Evolutionary conservation across 176 grass and related monocot genomes (phyloP).

Genomic region (Oryza meyeriana): DNA sequence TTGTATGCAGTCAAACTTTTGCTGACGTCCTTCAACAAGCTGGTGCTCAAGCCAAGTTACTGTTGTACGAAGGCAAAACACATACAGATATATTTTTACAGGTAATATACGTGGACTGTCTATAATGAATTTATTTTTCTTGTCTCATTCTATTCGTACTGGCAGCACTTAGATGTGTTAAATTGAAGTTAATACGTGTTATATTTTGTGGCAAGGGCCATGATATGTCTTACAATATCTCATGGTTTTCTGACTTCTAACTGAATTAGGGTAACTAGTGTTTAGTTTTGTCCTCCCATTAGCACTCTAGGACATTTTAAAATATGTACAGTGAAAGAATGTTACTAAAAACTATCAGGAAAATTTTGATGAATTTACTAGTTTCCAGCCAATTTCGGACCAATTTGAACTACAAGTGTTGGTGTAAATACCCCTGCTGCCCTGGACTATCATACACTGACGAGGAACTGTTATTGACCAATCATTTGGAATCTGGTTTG

Average conservation of each 20-base stretch:
- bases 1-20: slow-evolving; percentile 70
- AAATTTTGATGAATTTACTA: background rate
- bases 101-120: slow-evolving; percentile 36
- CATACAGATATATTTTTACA: slow-evolving; percentile 96
- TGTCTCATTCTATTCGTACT: background rate
- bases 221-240: background rate
- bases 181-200: background rate
- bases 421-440: background rate
- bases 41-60: slow-evolving; percentile 69
- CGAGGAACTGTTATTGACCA: background rate
- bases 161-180: background rate
- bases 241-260: background rate
- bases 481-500: background rate
- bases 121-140: slow-evolving; percentile 7
- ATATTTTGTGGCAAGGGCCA: background rate
- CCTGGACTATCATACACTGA: background rate
- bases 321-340: background rate
- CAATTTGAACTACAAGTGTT: background rate
- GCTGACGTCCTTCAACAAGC: slow-evolving; percentile 47
- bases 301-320: background rate
- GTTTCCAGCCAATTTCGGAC: background rate
- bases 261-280: background rate
- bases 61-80: slow-evolving; percentile 92
- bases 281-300: background rate
- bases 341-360: background rate